A percentile compares a stretch with the other conserved stretches of the same genome.
These are phyloP conservation scores for Papilionanthe hybrid DNA, from an alignment of 116 monocot species.

Conservation along the genomic window DNA sequence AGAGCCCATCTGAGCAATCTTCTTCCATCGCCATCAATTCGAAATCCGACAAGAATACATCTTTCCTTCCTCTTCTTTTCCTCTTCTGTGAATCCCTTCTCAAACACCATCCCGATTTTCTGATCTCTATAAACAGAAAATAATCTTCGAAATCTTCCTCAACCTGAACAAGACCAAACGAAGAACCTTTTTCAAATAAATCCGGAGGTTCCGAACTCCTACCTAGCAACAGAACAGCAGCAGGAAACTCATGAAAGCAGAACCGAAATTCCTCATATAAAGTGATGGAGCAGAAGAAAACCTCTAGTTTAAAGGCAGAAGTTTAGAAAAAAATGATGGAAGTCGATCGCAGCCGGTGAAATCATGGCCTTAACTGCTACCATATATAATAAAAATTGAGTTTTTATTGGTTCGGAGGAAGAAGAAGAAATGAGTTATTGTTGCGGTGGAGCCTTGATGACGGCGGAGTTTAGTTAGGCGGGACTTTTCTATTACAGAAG, in stretches of 20 bases:
- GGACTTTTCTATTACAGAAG: constrained; percentile 15
- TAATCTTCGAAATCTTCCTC: not conserved
- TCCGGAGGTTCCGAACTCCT: not conserved
- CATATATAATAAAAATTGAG: constrained; percentile 8
- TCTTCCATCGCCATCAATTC: constrained; percentile 42
- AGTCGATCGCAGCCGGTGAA: constrained; percentile 12
- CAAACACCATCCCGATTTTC: constrained; percentile 9
- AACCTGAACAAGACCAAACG: not conserved
- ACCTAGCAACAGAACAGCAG: not conserved
- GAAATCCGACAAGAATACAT: constrained; percentile 43
- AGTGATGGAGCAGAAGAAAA: not conserved
- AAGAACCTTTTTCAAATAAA: too few species aligned
- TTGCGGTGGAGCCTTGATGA: not conserved
- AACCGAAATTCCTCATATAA: not conserved
- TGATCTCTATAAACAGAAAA: not conserved
- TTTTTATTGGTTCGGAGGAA: not conserved
- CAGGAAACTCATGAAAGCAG: not conserved
- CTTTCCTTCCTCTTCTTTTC: constrained; percentile 8
- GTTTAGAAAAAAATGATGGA: not conserved
- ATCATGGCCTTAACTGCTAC: constrained; percentile 26
- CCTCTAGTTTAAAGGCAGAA: constrained; percentile 14
- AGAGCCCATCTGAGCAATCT: constrained; percentile 61
- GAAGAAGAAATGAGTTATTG: constrained; percentile 1
- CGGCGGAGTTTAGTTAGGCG: constrained; percentile 14
- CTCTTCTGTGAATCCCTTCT: constrained; percentile 11